phyloP scores from a whole-genome alignment of 2,329 filamentous ascomycete species.

The Exophiala calicioides region DNA sequence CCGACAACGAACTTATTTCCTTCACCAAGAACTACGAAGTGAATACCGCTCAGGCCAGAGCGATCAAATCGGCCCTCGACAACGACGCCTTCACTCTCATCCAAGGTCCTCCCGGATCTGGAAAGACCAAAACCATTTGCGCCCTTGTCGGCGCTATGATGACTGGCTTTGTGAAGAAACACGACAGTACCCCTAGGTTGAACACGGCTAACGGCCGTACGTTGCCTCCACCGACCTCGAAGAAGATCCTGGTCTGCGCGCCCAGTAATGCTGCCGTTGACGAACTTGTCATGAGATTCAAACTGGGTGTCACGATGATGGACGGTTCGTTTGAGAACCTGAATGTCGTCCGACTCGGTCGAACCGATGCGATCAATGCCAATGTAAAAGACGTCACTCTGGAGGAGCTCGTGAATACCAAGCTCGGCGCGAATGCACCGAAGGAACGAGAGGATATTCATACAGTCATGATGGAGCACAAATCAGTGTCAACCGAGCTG shows the following conservation, averaged over 20 bases:
- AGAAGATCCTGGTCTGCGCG: slow-evolving; percentile 95
- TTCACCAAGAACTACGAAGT: slow-evolving; percentile 77
- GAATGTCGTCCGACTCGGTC: slow-evolving; percentile 84
- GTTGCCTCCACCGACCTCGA: slow-evolving; percentile 50
- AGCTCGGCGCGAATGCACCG: slow-evolving; percentile 55
- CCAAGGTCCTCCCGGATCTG: slow-evolving; percentile 92
- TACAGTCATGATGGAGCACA: slow-evolving; percentile 71
- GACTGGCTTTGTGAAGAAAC: slow-evolving; percentile 57
- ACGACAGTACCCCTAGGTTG: slow-evolving; percentile 51
- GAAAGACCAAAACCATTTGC: slow-evolving; percentile 97
- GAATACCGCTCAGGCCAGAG: slow-evolving; percentile 86
- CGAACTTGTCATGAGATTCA: slow-evolving; percentile 89
- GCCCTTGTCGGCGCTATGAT: slow-evolving; percentile 91
- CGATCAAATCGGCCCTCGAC: slow-evolving; percentile 85
- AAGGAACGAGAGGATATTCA: slow-evolving; percentile 54
- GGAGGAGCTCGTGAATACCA: slow-evolving; percentile 82
- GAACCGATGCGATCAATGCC: slow-evolving; percentile 87
- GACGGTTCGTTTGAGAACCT: slow-evolving; percentile 73
- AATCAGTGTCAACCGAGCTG: slow-evolving; percentile 64
- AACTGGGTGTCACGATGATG: slow-evolving; percentile 77
- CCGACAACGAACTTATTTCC: slow-evolving; percentile 68
- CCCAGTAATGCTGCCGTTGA: slow-evolving; percentile 98
- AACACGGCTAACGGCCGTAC: slow-evolving; percentile 22
- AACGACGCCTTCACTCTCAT: slow-evolving; percentile 97
- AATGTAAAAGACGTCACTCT: slow-evolving; percentile 88